phyloP scores from a whole-genome alignment of 1,284 basidiomycete species.

The Filobasidium uniguttulatum region DNA sequence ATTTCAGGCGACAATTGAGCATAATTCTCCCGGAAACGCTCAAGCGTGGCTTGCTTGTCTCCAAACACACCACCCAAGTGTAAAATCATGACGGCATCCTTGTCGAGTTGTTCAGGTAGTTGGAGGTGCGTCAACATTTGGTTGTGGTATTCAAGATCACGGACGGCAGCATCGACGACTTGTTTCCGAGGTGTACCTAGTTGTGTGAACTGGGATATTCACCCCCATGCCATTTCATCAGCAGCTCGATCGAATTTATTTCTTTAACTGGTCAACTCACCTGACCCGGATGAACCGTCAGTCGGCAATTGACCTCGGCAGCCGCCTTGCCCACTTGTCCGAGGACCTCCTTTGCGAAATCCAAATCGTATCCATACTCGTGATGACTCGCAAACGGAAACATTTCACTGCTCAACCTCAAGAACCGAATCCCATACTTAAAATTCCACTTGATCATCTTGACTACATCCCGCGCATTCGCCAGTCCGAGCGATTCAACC shows the following conservation, averaged over 20 bases:
- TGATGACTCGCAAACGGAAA: conserved; percentile 70
- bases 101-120: conserved; percentile 18
- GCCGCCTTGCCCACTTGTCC: conserved; percentile 54
- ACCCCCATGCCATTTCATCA: no score
- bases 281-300: conserved; percentile 79
- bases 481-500: conserved; percentile 9
- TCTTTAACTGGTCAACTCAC: conserved; percentile 18
- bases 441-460: conserved; percentile 15
- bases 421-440: conserved; percentile 52
- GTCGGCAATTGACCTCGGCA: conserved; percentile 57
- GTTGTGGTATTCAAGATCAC: conserved; percentile 64
- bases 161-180: conserved; percentile 59
- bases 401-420: conserved; percentile 75
- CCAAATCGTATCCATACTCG: conserved; percentile 63
- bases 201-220: conserved; percentile 53
- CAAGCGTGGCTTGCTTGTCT: conserved; percentile 57
- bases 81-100: conserved; percentile 34
- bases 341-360: conserved; percentile 26
- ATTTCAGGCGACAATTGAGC: conserved; percentile 49
- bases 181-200: conserved; percentile 59
- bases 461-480: conserved; percentile 13
- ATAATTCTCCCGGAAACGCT: conserved; percentile 60
- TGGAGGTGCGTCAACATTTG: conserved; percentile 12
- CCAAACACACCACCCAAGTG: conserved; percentile 58
- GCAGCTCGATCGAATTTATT: not conserved